These are phyloP conservation scores for Epichloe typhina DNA, from an alignment of 2,329 filamentous ascomycete genomes.

Conservation along the genomic window DNA sequence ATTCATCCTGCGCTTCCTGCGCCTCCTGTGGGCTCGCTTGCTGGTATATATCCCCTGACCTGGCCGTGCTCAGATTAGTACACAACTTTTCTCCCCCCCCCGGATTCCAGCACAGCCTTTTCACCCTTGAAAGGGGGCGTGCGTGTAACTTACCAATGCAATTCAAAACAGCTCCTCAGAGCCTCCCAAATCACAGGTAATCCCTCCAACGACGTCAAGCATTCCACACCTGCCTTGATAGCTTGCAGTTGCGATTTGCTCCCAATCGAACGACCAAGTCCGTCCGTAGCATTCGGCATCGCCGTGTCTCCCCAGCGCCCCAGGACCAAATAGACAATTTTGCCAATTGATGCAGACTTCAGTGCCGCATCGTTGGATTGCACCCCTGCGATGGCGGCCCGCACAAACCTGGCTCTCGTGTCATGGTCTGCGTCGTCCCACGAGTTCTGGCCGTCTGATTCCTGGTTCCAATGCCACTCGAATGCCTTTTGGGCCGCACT, in stretches of 20 bases:
- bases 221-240: slow-evolving; percentile 40
- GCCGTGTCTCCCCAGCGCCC: slow-evolving; percentile 61
- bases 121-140: neutral
- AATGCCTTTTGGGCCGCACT: slow-evolving; percentile 65
- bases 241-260: slow-evolving; percentile 43
- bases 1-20: slow-evolving; percentile 45
- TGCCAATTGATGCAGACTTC: slow-evolving; percentile 40
- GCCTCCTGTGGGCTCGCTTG: slow-evolving; percentile 34
- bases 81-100: neutral
- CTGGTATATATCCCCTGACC: slow-evolving; percentile 34
- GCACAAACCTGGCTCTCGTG: slow-evolving; percentile 43
- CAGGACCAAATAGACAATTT: slow-evolving; percentile 48
- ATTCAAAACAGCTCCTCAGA: slow-evolving; percentile 35
- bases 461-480: slow-evolving; percentile 57
- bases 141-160: slow-evolving; percentile 32
- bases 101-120: neutral
- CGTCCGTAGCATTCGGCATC: slow-evolving; percentile 29
- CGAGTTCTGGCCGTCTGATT: slow-evolving; percentile 24
- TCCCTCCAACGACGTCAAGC: slow-evolving; percentile 38
- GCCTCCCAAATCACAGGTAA: slow-evolving; percentile 38
- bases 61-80: slow-evolving; percentile 10
- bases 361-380: slow-evolving; percentile 33
- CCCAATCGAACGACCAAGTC: slow-evolving; percentile 35
- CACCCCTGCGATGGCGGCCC: slow-evolving; percentile 32
- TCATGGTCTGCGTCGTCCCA: slow-evolving; percentile 56